A percentile compares a stretch with the other conserved stretches of the same genome.
Evolutionary conservation across 768 basidiomycete species (phyloP).

Genomic region (Megacollybia marginata): DNA sequence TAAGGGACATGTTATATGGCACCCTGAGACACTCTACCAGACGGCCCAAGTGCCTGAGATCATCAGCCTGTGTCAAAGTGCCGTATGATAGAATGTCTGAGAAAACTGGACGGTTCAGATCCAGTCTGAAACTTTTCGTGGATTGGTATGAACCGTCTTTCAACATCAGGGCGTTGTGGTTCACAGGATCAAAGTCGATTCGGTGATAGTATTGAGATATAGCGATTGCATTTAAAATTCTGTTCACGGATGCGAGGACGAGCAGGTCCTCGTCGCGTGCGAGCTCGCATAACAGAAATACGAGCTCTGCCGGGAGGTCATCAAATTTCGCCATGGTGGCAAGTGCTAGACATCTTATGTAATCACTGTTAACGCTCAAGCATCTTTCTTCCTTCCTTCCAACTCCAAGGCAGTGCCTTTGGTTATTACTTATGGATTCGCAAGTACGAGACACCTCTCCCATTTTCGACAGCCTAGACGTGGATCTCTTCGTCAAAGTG

Average conservation of each 20-base stretch:
- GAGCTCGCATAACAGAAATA: neutral
- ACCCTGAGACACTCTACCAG: neutral
- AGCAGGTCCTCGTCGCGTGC: neutral
- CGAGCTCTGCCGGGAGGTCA: neutral
- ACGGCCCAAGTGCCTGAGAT: neutral
- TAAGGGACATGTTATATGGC: neutral
- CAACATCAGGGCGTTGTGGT: neutral
- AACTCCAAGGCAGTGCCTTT: neutral
- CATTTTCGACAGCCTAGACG: slow-evolving; percentile 63
- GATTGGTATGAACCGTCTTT: neutral
- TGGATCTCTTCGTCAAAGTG: slow-evolving; percentile 77
- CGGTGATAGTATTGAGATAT: neutral
- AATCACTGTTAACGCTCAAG: neutral
- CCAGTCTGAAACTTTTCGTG: neutral
- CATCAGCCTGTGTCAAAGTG: neutral
- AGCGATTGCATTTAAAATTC: neutral
- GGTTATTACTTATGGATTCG: slow-evolving; percentile 17
- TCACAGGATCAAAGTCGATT: neutral
- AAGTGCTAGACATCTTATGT: neutral
- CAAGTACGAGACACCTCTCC: slow-evolving; percentile 31
- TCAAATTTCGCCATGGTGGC: neutral
- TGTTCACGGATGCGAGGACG: neutral
- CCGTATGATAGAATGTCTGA: neutral
- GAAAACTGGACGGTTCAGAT: neutral
- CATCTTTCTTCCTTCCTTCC: neutral